Evolutionary conservation across 148 eudicot species (phyloP).

Genomic region (Rheum nobile): DNA sequence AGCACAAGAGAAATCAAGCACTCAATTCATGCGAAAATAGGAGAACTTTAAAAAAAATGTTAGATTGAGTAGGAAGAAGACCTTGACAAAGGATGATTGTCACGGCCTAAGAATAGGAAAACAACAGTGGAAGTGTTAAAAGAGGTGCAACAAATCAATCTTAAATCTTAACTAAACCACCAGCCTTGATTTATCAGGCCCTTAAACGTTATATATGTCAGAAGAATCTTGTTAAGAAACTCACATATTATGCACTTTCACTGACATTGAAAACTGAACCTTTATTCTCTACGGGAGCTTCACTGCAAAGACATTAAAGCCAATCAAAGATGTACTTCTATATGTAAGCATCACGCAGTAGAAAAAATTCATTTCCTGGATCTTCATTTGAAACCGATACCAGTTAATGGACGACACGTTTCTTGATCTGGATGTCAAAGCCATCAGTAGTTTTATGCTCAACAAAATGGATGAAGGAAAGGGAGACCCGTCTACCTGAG

Average conservation of each 20-base stretch:
- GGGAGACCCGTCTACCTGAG: constrained; percentile 92
- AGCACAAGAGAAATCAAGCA: not conserved
- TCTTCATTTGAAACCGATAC: constrained; percentile 32
- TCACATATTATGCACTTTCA: not conserved
- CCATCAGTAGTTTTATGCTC: constrained; percentile 67
- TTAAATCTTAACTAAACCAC: too few species aligned
- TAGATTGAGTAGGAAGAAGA: constrained; percentile 2
- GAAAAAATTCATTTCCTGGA: constrained; percentile 14
- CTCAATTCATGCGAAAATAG: not conserved
- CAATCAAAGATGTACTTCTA: too few species aligned
- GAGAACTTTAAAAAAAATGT: not conserved
- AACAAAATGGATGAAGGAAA: constrained; percentile 85
- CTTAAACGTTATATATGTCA: too few species aligned
- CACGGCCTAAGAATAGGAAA: constrained; percentile 56
- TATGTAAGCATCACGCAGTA: constrained; percentile 6
- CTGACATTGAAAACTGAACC: too few species aligned
- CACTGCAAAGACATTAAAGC: too few species aligned
- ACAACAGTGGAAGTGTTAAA: not conserved
- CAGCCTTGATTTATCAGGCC: too few species aligned
- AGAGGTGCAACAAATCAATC: too few species aligned
- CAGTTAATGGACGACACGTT: constrained; percentile 53
- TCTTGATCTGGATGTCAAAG: constrained; percentile 66
- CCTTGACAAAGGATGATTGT: constrained; percentile 90
- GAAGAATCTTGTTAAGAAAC: not conserved
- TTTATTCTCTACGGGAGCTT: too few species aligned